A percentile compares a stretch with the other conserved stretches of the same genome.
Evolutionary conservation across 371 early-diverging fungal species (phyloP).

Genomic region (Saksenaea vasiformis): DNA sequence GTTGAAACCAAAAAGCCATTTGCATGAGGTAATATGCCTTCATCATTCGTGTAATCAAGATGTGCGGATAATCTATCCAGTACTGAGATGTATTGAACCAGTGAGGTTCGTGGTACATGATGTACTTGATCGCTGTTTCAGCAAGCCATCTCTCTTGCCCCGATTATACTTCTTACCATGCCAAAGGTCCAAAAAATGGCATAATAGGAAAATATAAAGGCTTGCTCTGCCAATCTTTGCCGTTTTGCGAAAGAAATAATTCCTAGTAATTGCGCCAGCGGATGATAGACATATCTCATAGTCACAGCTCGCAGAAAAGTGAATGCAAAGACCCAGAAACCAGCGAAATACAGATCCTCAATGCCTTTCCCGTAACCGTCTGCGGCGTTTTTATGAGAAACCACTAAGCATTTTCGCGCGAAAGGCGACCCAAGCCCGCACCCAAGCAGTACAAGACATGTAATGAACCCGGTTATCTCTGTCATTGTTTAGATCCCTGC

Average conservation of each 20-base stretch:
- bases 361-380: slow-evolving; percentile 31
- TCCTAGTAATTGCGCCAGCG: slow-evolving; percentile 47
- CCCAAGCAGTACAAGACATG: neutral
- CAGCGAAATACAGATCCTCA: slow-evolving; percentile 53
- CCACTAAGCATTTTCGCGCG: slow-evolving; percentile 15
- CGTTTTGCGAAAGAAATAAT: slow-evolving; percentile 44
- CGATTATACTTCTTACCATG: slow-evolving; percentile 36
- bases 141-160: neutral
- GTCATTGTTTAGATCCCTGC: neutral
- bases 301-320: slow-evolving; percentile 58
- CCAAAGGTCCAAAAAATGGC: slow-evolving; percentile 55
- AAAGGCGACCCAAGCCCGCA: slow-evolving; percentile 5
- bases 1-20: slow-evolving; percentile 76
- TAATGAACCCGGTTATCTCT: slow-evolving; percentile 2
- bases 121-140: slow-evolving; percentile 24
- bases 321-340: slow-evolving; percentile 62
- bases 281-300: slow-evolving; percentile 58
- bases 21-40: slow-evolving; percentile 78
- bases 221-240: slow-evolving; percentile 63
- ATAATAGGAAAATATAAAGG: slow-evolving; percentile 52
- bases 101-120: slow-evolving; percentile 55
- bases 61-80: slow-evolving; percentile 69
- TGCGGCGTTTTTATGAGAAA: slow-evolving; percentile 14
- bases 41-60: slow-evolving; percentile 39
- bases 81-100: slow-evolving; percentile 62